Percentiles rank a stretch among this genome's conserved stretches.
These are phyloP conservation scores for Hyaloscypha variabilis DNA, from an alignment of 495 filamentous ascomycete species.

Conservation along the genomic window DNA sequence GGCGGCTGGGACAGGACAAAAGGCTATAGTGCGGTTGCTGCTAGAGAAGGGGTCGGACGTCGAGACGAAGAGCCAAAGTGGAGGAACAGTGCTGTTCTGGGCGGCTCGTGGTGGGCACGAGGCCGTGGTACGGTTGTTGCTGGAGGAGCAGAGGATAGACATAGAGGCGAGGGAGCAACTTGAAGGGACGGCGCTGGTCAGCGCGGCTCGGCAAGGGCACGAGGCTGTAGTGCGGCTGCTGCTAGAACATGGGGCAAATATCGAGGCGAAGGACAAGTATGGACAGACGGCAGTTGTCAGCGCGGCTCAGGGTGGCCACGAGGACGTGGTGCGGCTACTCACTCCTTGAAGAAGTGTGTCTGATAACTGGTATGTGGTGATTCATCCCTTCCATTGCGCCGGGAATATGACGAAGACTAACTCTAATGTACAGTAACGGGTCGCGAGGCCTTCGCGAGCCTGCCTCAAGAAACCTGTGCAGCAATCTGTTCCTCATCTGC, in stretches of 20 bases:
- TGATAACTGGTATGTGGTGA: background rate
- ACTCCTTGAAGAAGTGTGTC: too few species aligned
- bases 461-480: background rate
- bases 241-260: background rate
- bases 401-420: background rate
- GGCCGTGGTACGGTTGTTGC: background rate
- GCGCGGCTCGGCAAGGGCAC: background rate
- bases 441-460: background rate
- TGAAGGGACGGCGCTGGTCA: background rate
- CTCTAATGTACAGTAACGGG: background rate
- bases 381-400: background rate
- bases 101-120: conserved; percentile 6
- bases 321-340: background rate
- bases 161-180: background rate
- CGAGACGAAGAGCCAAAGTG: background rate
- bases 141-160: too few species aligned
- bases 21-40: background rate
- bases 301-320: background rate
- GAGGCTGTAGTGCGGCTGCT: background rate
- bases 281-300: background rate
- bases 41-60: too few species aligned
- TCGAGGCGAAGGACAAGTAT: background rate
- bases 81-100: background rate
- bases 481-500: too few species aligned
- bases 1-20: conserved; percentile 1